Percentiles rank a stretch among this genome's conserved stretches.
Conservation (phyloP, 805 yeast genomes). For the Brettanomyces sp. region DNA sequence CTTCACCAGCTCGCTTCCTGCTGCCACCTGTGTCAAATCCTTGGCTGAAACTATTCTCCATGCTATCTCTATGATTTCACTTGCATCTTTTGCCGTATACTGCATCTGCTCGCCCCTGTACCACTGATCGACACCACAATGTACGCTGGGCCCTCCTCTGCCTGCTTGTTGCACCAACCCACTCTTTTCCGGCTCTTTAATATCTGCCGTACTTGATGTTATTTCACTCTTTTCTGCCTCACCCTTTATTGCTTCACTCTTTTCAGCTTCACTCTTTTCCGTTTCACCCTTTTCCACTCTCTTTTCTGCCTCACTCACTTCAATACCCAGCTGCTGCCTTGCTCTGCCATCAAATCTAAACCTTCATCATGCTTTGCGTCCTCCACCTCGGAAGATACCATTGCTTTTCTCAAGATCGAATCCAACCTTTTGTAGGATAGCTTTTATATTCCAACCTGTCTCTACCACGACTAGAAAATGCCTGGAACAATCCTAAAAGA, state of each 20-base stretch:
- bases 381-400: too few species aligned
- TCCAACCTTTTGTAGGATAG: too few species aligned
- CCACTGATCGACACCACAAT: slow-evolving; percentile 55
- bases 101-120: slow-evolving; percentile 59
- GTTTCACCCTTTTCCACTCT: not conserved
- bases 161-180: too few species aligned
- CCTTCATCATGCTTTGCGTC: too few species aligned
- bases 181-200: too few species aligned
- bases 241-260: not conserved
- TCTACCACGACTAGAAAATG: too few species aligned
- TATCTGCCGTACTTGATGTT: too few species aligned
- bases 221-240: not conserved
- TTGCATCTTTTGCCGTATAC: slow-evolving; percentile 53
- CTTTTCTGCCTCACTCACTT: not conserved
- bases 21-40: slow-evolving; percentile 32
- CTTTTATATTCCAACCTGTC: too few species aligned
- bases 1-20: slow-evolving; percentile 41
- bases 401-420: too few species aligned
- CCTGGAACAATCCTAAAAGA: too few species aligned
- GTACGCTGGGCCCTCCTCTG: slow-evolving; percentile 22
- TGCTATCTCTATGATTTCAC: slow-evolving; percentile 58
- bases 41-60: slow-evolving; percentile 56
- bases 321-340: not conserved
- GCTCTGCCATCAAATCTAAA: too few species aligned
- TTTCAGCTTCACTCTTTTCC: not conserved